Evolutionary conservation across 2,329 filamentous ascomycete genomes (phyloP), one percentile per base, ranked within the genome.

Genomic region (Alternaria sp.): DNA sequence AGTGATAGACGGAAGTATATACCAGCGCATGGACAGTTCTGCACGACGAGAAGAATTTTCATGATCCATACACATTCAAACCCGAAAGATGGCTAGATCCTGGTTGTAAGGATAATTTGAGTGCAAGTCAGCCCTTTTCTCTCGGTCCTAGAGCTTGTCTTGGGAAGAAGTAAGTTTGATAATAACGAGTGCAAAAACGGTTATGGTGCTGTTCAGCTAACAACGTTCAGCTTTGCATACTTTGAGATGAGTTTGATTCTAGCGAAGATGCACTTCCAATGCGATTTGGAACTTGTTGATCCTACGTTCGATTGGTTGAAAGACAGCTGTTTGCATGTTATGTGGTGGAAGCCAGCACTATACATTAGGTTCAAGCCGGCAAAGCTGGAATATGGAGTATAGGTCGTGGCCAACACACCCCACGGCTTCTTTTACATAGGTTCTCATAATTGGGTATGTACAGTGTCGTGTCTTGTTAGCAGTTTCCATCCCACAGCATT

Each of bases 311-410:
- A 52, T 18, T 52, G 34, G 34, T 22, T 26, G 0, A 0, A 16
- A 18, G 20, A 39, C 7, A 41, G 34, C 34, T 22, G 9, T 52
- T 11, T 39, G 22, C 49, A 52, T 42, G 49, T 52, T 9, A 52
- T 52, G 49, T 52, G 49, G 49, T 52, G 34, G 34, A 52, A 52
- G 49, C 47, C 47, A 4, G 47, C 32, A 36, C 32, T 36, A 36
- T 36, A 36, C 32, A 36, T 36, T 0, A 36, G 32, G 32, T 36
- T 36, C 1, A 36, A 36, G 14, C 0, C 32, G 0, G 32, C 14
- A 36, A 36, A 36, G 32, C 14, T 36, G 14, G 32, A 36, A 14
- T 2, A 36, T 16, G 1, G 32, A 36, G 32, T 36, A 16, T 36
- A 36, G 32, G 0, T 30, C 1, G 6, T 36, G 14, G 32, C 32